A percentile compares a stretch with the other conserved stretches of the same genome.
Evolutionary conservation across 805 yeast species (phyloP).

Genomic region (Nakazawaea ambrosiae): DNA sequence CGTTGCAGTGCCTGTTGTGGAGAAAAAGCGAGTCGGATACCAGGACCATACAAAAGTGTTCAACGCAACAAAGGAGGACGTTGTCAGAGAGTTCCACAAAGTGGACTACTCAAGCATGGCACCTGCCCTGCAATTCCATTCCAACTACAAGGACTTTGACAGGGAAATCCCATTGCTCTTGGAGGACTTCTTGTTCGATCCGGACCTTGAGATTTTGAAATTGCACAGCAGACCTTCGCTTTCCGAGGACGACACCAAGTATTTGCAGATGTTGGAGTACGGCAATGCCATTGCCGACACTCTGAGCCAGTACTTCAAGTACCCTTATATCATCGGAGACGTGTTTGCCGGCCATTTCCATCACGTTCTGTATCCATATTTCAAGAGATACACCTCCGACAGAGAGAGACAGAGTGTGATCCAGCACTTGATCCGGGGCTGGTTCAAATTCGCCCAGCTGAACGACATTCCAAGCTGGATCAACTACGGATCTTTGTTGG

Average conservation of each 20-base stretch:
- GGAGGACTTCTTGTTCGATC: constrained; percentile 3
- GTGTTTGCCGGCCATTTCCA: constrained; percentile 8
- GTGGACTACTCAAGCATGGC: not conserved
- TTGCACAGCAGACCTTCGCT: not conserved
- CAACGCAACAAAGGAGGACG: not conserved
- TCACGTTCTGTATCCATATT: constrained; percentile 27
- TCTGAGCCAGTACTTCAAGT: constrained; percentile 6
- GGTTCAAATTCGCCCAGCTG: constrained; percentile 37
- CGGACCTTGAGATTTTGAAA: constrained; percentile 1
- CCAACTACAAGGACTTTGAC: not conserved
- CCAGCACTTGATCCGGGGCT: constrained; percentile 38
- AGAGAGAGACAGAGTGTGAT: constrained; percentile 31
- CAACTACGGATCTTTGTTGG: constrained; percentile 15
- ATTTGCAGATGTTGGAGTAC: not conserved
- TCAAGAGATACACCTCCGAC: constrained; percentile 27
- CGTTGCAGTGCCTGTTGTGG: constrained; percentile 4
- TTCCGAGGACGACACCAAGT: not conserved
- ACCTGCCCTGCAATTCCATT: not conserved
- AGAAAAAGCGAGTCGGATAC: constrained; percentile 1
- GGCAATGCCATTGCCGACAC: not conserved
- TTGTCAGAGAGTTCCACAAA: not conserved
- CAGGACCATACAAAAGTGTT: too few relatives aligned
- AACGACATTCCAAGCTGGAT: constrained; percentile 23
- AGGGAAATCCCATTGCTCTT: not conserved
- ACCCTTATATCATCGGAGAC: constrained; percentile 8